Evolutionary conservation across 2,329 filamentous ascomycete genomes (phyloP), one percentile per base, ranked within the genome.

Genomic region (Dactylella cylindrospora): DNA sequence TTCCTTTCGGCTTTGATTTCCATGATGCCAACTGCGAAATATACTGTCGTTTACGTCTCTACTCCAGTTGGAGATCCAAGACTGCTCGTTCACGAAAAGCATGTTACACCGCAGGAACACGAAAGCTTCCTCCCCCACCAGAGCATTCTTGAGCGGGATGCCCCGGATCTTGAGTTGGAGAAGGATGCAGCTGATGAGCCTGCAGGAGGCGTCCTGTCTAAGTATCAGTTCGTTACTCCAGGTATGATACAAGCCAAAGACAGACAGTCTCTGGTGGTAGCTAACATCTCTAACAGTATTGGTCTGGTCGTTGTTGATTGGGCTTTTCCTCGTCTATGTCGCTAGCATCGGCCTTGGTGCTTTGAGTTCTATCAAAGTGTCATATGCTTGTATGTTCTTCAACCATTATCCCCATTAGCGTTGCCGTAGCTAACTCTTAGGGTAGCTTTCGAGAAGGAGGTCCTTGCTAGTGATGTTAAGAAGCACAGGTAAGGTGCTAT

Each of bases 201-300:
- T 13, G 41, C 23, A 19, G 46, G 51, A 6, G 66, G 66, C 13
- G 74, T 95, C 35, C 97, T 98, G 69, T 86, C 94, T 74, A 90
- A 87, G 73, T 98, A 98, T 73, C 86, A 95, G 72, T 97, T 90
- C 76, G 86, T 98, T 68, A 91, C 85, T 8, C 88, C 90, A 70
- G 88, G 88, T 52, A 82, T 97, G 66, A 97, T 96, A 74, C 95
- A 33, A 5, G n/a, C 25, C 13, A 13, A 3, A 15, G 13, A 12
- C 2, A 29, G 22, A 41, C 10, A 28, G 19, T 23, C 20, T 25
- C 25, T 23, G 28, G 10, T 45, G 28, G 13, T 9, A 9, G 4
- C 39, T 29, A 20, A 33, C 15, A 20, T 29, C 7, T 19, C 45
- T 45, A 29, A 22, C 38, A 54, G 47, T 41, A 6, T 17, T 43